phyloP scores from a whole-genome alignment of 2,329 filamentous ascomycete species.

The Taxawa tesnikishii region DNA sequence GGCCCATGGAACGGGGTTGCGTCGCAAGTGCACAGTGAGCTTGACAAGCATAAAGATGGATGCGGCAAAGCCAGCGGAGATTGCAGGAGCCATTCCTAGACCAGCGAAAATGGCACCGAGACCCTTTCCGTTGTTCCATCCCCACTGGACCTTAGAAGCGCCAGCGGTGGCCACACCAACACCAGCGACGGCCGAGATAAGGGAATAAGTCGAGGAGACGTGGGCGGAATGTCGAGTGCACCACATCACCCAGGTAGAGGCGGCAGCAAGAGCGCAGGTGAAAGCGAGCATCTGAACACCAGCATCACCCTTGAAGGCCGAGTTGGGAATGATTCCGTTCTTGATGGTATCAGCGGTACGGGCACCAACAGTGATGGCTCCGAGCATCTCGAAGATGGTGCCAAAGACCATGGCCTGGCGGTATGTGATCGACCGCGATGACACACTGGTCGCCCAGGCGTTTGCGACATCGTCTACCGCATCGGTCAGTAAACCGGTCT shows the following conservation, averaged over 20 bases:
- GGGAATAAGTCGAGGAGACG: constrained; percentile 50
- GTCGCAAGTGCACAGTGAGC: constrained; percentile 35
- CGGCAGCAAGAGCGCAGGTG: constrained; percentile 32
- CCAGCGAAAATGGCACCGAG: constrained; percentile 31
- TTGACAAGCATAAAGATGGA: constrained; percentile 39
- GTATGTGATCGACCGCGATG: constrained; percentile 40
- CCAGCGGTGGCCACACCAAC: constrained; percentile 46
- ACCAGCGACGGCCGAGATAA: constrained; percentile 47
- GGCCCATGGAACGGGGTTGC: constrained; percentile 36
- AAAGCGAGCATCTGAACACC: constrained; percentile 30
- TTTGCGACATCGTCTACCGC: constrained; percentile 43
- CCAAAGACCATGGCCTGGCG: constrained; percentile 37
- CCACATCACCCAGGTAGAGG: constrained; percentile 44
- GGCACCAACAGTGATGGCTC: constrained; percentile 39
- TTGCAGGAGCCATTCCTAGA: constrained; percentile 37
- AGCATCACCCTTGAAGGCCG: constrained; percentile 35
- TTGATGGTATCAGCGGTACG: constrained; percentile 50
- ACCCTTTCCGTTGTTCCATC: constrained; percentile 29
- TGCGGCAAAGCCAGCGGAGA: constrained; percentile 35
- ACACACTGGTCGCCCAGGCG: constrained; percentile 40
- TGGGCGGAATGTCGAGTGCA: constrained; percentile 44
- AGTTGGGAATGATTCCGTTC: constrained; percentile 43
- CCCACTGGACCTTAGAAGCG: constrained; percentile 24
- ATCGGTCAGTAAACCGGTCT: constrained; percentile 1
- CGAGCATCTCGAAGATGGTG: constrained; percentile 37